A percentile compares a stretch with the other conserved stretches of the same genome.
Evolutionary conservation across 1,284 basidiomycete species (phyloP).

Genomic region (Cryptococcus hybrid): DNA sequence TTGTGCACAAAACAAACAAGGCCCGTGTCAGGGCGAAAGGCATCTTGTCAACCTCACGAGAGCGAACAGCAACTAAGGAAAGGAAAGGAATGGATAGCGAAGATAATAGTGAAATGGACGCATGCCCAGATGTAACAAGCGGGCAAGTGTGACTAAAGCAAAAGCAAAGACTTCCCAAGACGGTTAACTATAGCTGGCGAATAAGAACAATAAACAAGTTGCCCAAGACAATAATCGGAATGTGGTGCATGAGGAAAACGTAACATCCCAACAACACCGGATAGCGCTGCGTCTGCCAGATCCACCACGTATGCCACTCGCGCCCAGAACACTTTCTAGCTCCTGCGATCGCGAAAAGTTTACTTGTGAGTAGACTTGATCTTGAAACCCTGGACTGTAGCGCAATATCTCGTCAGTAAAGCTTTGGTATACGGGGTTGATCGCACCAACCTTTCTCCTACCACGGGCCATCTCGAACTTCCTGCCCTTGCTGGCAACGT

Average conservation of each 20-base stretch:
- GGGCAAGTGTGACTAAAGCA: too few species aligned
- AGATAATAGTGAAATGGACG: too few species aligned
- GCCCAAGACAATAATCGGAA: slow-evolving; percentile 3
- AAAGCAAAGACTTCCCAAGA: too few species aligned
- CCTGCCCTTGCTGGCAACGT: slow-evolving; percentile 92
- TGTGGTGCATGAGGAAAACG: slow-evolving; percentile 23
- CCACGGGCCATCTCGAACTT: slow-evolving; percentile 77
- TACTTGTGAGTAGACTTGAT: slow-evolving; percentile 52
- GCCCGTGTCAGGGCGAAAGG: too few species aligned
- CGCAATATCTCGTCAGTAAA: background rate
- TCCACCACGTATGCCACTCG: slow-evolving; percentile 2
- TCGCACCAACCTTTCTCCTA: slow-evolving; percentile 66
- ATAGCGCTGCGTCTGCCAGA: slow-evolving; percentile 6
- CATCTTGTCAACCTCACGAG: too few species aligned
- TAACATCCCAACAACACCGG: slow-evolving; percentile 13
- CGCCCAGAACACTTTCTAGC: slow-evolving; percentile 5
- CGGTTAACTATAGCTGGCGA: too few species aligned
- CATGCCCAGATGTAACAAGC: too few species aligned
- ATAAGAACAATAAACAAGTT: too few species aligned
- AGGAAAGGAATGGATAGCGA: too few species aligned
- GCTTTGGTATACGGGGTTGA: background rate
- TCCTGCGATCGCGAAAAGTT: slow-evolving; percentile 9
- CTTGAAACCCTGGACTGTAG: slow-evolving; percentile 49
- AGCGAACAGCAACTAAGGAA: too few species aligned
- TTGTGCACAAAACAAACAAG: too few species aligned